Percentiles rank a stretch among this genome's conserved stretches.
Conservation (phyloP, 371 early-diverging fungal species). For the Entomophthora muscae region DNA sequence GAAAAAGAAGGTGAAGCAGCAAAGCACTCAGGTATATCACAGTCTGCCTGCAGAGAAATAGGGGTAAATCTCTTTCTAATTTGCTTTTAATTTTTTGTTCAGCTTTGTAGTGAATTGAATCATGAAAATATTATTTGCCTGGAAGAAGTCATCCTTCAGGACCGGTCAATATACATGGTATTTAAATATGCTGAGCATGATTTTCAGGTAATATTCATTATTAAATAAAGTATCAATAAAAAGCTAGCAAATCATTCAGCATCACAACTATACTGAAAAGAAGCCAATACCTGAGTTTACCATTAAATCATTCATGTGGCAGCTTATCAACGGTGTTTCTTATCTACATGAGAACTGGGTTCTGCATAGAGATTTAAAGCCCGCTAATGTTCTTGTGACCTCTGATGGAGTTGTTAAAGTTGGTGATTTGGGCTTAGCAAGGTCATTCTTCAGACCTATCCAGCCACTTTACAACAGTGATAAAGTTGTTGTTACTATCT, state of each 20-base stretch:
- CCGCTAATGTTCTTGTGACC: constrained; percentile 78
- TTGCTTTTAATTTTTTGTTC: neutral
- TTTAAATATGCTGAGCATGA: constrained; percentile 92
- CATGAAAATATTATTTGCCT: constrained; percentile 73
- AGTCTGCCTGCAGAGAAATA: constrained; percentile 87
- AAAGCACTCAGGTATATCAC: constrained; percentile 70
- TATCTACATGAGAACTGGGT: constrained; percentile 88
- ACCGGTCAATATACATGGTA: constrained; percentile 84
- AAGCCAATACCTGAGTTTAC: constrained; percentile 64
- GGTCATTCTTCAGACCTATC: constrained; percentile 60
- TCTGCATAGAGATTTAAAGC: constrained; percentile 80
- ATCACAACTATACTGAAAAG: constrained; percentile 47
- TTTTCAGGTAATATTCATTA: constrained; percentile 43
- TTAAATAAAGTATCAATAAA: too few species aligned
- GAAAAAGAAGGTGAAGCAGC: constrained; percentile 78
- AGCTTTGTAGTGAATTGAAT: constrained; percentile 70
- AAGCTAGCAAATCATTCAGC: constrained; percentile 67
- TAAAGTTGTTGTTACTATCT: constrained; percentile 92
- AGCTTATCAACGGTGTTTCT: constrained; percentile 75
- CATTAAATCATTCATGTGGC: constrained; percentile 78
- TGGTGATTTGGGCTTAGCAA: constrained; percentile 83
- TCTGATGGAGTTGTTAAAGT: constrained; percentile 40
- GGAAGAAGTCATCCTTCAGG: constrained; percentile 73
- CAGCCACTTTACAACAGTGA: constrained; percentile 64
- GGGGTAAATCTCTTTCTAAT: constrained; percentile 26